phyloP scores from a whole-genome alignment of 768 basidiomycete genomes.

The Kwoniella sp. region DNA sequence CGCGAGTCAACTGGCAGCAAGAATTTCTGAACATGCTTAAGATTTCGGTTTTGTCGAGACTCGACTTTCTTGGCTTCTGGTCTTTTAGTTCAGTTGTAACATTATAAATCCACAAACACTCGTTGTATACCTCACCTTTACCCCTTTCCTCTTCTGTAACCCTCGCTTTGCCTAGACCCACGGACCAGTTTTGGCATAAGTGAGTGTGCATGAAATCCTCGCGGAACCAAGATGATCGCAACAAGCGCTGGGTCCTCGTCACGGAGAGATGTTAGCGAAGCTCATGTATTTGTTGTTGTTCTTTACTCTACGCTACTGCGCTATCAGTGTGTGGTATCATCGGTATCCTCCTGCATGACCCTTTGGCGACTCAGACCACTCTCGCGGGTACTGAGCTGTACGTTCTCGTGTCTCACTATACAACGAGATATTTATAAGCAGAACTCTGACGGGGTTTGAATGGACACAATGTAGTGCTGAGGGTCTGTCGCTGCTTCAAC shows the following conservation, averaged over 20 bases:
- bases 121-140: not conserved
- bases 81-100: not conserved
- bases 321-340: constrained; percentile 84
- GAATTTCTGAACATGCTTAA: constrained; percentile 1
- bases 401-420: constrained; percentile 13
- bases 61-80: not conserved
- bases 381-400: constrained; percentile 81
- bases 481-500: constrained; percentile 91
- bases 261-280: too few relatives aligned
- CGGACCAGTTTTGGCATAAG: not conserved
- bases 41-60: not conserved
- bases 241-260: too few relatives aligned
- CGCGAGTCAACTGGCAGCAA: not conserved
- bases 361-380: constrained; percentile 60
- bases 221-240: too few relatives aligned
- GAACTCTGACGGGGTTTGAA: not conserved
- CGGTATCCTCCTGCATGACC: constrained; percentile 80
- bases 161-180: not conserved
- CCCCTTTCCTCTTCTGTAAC: not conserved
- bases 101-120: not conserved
- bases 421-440: too few relatives aligned
- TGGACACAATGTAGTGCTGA: constrained; percentile 61
- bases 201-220: not conserved
- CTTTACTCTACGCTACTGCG: too few relatives aligned
- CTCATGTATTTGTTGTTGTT: not conserved